phyloP scores from a whole-genome alignment of 2,329 filamentous ascomycete species.

The Microsporum ferrugineum region DNA sequence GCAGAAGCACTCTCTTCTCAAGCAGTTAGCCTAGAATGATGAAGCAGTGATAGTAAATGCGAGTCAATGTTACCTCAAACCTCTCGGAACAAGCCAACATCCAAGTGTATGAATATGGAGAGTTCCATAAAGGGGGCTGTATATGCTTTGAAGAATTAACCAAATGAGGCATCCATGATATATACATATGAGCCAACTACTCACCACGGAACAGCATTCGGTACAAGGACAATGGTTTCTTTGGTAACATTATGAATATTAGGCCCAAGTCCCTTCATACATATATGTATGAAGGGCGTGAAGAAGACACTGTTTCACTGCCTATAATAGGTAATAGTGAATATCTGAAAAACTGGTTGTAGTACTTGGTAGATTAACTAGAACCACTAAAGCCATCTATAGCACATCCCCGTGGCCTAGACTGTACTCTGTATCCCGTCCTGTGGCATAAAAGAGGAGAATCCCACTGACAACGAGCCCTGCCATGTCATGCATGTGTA shows the following conservation, averaged over 20 bases:
- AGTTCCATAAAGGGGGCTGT: neutral
- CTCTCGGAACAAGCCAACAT: neutral
- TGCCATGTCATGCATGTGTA: neutral
- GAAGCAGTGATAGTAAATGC: neutral
- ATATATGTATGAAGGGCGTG: neutral
- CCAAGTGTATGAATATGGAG: neutral
- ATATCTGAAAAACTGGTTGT: neutral
- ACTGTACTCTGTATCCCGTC: neutral
- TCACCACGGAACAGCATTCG: neutral
- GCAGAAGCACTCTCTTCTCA: neutral
- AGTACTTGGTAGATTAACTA: neutral
- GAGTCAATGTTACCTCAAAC: neutral
- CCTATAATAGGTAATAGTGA: neutral
- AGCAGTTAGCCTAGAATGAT: neutral
- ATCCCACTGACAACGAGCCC: neutral
- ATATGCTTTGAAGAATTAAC: neutral
- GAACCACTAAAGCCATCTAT: neutral
- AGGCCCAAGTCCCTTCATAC: neutral
- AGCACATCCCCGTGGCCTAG: neutral
- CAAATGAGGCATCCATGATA: neutral
- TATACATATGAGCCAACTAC: neutral
- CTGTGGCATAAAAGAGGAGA: neutral
- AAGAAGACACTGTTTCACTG: neutral
- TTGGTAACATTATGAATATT: too few relatives aligned
- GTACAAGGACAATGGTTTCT: neutral